Evolutionary conservation across 2,329 filamentous ascomycete species (phyloP).

Genomic region (Colletotrichum tabaci): DNA sequence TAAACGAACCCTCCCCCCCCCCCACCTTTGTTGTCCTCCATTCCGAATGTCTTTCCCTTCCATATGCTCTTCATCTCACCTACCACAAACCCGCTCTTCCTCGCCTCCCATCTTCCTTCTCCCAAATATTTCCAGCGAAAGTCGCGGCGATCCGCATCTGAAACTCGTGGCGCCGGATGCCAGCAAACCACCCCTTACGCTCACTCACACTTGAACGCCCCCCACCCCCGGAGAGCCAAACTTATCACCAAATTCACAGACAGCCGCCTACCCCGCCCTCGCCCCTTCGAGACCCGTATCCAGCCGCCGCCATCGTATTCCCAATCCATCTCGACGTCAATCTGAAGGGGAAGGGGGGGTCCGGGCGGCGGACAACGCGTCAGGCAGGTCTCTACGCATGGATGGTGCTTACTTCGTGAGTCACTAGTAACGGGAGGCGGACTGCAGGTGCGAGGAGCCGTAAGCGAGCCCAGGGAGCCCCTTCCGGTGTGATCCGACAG

Average conservation of each 20-base stretch:
- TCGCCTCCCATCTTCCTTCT: neutral
- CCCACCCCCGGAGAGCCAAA: neutral
- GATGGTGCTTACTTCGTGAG: neutral
- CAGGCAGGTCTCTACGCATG: too few relatives aligned
- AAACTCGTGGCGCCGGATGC: slow-evolving; percentile 25
- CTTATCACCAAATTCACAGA: neutral
- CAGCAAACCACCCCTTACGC: neutral
- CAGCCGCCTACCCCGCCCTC: too few relatives aligned
- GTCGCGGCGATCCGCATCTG: slow-evolving; percentile 25
- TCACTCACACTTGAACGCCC: neutral
- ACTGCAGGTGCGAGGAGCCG: too few relatives aligned
- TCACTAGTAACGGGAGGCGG: neutral
- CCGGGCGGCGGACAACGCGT: neutral
- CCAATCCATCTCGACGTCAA: too few relatives aligned
- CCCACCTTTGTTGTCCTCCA: too few relatives aligned
- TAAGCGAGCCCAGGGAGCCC: neutral
- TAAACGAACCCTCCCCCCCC: neutral
- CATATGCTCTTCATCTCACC: too few relatives aligned
- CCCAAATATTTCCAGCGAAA: neutral
- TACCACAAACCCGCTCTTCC: too few relatives aligned
- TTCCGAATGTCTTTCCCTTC: too few relatives aligned
- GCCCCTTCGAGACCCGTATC: too few relatives aligned
- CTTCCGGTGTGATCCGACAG: slow-evolving; percentile 2
- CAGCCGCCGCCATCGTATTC: too few relatives aligned
- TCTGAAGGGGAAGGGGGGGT: neutral